Evolutionary conservation across 164 flowering plant genomes (phyloP), one percentile per base, ranked within the genome.

Genomic region (Vitis labrusca): DNA sequence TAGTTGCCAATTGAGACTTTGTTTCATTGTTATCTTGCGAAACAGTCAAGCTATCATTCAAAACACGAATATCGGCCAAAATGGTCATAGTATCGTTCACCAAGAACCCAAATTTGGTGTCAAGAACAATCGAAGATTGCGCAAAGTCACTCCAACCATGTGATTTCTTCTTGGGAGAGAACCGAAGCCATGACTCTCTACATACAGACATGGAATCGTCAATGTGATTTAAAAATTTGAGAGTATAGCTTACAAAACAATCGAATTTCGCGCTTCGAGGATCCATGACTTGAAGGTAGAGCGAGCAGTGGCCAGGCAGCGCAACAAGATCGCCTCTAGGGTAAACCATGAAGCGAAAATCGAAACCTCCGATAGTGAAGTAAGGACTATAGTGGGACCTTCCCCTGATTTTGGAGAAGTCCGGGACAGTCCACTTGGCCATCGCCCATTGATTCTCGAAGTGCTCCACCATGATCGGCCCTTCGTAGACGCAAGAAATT

Each of bases 71-170:
- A 81, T 94, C 99, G 12, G 97, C 99, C 13, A 88, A 80, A 11
- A 94, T 84, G 9, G 92, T 64, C 14, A 94, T 67, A 2, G 85
- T 79, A 59, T 92, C 94, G 69, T 68, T 76, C 37, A 71, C 77
- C 32, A 74, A 80, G 47, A 94, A 52, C 27, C 94, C 97, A 19
- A 81, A 66, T 72, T 82, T 88, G 32, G 90, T 59, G 76, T 94
- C 97, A 15, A 89, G 74, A 53, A 92, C 81, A 9, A 91, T 61
- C 0, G 86, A 80, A 2, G 86, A 78, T 10, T 91, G 94, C 1
- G 95, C 84, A 71, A 94, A 94, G 77, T 94, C 97, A 67, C 99
- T 91, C 99, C 97, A 94, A 1, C 99, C 99, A 60, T 92, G 97
- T 1, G 99, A 94, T 74, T 92, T 92, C 87, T 92, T 94, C 86